Evolutionary conservation across 2,329 filamentous ascomycete species (phyloP).

Genomic region (Aspergillus japonicus): DNA sequence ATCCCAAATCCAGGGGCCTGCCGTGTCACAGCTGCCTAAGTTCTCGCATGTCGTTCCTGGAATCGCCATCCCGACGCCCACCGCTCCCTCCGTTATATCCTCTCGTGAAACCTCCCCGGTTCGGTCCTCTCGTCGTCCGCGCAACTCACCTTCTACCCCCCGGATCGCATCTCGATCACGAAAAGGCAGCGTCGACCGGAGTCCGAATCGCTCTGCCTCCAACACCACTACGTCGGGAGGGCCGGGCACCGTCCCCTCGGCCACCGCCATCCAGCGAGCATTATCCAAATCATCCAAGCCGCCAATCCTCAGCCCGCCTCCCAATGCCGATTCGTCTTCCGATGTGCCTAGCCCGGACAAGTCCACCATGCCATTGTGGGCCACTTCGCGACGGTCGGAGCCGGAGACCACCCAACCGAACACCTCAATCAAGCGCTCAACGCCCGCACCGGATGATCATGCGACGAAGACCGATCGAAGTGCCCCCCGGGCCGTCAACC

Average conservation of each 20-base stretch:
- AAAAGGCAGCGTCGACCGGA: slow-evolving; percentile 67
- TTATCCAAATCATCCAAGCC: slow-evolving; percentile 69
- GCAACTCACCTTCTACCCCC: slow-evolving; percentile 32
- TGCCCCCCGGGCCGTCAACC: slow-evolving; percentile 53
- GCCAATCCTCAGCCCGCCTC: slow-evolving; percentile 57
- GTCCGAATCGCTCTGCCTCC: slow-evolving; percentile 55
- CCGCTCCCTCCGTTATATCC: slow-evolving; percentile 46
- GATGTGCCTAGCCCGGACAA: slow-evolving; percentile 67
- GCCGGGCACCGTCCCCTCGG: slow-evolving; percentile 52
- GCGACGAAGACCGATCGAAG: slow-evolving; percentile 38
- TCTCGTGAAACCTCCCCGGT: slow-evolving; percentile 52
- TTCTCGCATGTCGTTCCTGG: slow-evolving; percentile 27
- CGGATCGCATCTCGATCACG: slow-evolving; percentile 55
- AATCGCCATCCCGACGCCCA: slow-evolving; percentile 37
- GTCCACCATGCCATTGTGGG: slow-evolving; percentile 44
- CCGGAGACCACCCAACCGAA: slow-evolving; percentile 35
- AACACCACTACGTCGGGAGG: slow-evolving; percentile 33
- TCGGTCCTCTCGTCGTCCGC: slow-evolving; percentile 31
- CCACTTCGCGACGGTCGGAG: slow-evolving; percentile 30
- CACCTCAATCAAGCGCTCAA: slow-evolving; percentile 37
- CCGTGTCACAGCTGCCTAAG: slow-evolving; percentile 35
- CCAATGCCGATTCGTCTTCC: slow-evolving; percentile 59
- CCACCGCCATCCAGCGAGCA: slow-evolving; percentile 63
- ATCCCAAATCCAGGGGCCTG: slow-evolving; percentile 25
- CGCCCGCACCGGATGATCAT: slow-evolving; percentile 27